These are phyloP conservation scores for Xylaria flabelliformis DNA, from an alignment of 495 filamentous ascomycete species.

Conservation along the genomic window DNA sequence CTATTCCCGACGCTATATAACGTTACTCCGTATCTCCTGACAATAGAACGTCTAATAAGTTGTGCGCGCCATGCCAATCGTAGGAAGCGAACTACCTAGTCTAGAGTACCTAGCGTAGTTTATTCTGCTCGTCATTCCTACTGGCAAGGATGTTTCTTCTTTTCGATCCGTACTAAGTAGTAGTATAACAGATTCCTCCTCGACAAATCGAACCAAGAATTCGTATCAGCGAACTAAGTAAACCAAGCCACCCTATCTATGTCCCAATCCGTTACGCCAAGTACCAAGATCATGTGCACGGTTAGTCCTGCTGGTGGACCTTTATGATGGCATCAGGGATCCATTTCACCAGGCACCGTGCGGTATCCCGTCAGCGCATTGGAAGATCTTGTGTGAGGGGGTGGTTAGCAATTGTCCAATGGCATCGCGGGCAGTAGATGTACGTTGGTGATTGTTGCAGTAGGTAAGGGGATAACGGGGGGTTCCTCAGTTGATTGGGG, in stretches of 20 bases:
- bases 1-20: background rate
- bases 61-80: background rate
- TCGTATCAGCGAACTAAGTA: constrained; percentile 6
- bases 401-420: constrained; percentile 4
- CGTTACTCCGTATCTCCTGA: background rate
- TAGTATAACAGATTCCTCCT: background rate
- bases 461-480: background rate
- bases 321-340: constrained; percentile 1
- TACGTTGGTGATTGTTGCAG: background rate
- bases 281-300: constrained; percentile 5
- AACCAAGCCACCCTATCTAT: background rate
- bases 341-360: background rate
- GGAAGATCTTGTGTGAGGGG: background rate
- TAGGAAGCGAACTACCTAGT: background rate
- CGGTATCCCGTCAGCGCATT: background rate
- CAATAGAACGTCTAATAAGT: background rate
- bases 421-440: background rate
- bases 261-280: constrained; percentile 4
- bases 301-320: background rate
- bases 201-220: background rate
- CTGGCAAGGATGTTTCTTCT: background rate
- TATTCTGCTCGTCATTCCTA: background rate
- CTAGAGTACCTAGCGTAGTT: too few relatives aligned
- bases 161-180: too few relatives aligned
- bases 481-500: background rate